These are phyloP conservation scores for Aspergillus novoparasiticus DNA, from an alignment of 2,329 filamentous ascomycete species.

Conservation along the genomic window DNA sequence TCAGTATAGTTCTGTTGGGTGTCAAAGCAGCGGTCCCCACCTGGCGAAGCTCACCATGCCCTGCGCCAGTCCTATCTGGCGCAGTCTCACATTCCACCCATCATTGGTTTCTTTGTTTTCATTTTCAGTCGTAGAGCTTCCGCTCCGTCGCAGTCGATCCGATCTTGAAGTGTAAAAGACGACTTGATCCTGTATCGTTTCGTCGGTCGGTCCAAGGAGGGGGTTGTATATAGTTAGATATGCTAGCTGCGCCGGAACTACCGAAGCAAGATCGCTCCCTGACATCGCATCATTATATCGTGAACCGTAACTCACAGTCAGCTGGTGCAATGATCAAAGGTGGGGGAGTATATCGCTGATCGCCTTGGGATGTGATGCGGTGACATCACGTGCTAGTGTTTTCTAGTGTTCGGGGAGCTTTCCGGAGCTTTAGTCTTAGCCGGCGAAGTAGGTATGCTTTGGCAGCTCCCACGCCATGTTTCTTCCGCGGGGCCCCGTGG, in stretches of 20 bases:
- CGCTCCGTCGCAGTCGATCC: slow-evolving; percentile 28
- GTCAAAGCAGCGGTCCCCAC: slow-evolving; percentile 43
- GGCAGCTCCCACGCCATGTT: slow-evolving; percentile 24
- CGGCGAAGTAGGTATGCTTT: slow-evolving; percentile 8
- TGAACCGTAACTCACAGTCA: slow-evolving; percentile 19
- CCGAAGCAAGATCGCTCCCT: slow-evolving; percentile 37
- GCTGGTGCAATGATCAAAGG: slow-evolving; percentile 10
- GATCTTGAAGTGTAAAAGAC: slow-evolving; percentile 80
- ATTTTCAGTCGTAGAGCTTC: slow-evolving; percentile 21
- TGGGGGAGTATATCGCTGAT: slow-evolving; percentile 13
- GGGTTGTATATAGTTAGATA: slow-evolving; percentile 97
- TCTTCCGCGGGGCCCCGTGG: slow-evolving; percentile 23
- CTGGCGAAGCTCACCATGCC: slow-evolving; percentile 91
- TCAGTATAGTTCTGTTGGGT: slow-evolving; percentile 17
- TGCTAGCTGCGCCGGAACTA: slow-evolving; percentile 79
- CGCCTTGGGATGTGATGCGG: slow-evolving; percentile 22
- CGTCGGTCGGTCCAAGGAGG: slow-evolving; percentile 70
- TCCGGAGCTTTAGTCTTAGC: slow-evolving; percentile 9
- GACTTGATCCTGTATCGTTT: slow-evolving; percentile 77
- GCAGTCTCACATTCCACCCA: slow-evolving; percentile 80
- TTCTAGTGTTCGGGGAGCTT: slow-evolving; percentile 14
- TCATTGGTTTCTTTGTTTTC: slow-evolving; percentile 51
- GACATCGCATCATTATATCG: slow-evolving; percentile 39
- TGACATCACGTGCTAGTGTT: slow-evolving; percentile 37
- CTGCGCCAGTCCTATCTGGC: slow-evolving; percentile 93